phyloP scores from a whole-genome alignment of 139 green algal genomes.

The Bryopsis sp. region DNA sequence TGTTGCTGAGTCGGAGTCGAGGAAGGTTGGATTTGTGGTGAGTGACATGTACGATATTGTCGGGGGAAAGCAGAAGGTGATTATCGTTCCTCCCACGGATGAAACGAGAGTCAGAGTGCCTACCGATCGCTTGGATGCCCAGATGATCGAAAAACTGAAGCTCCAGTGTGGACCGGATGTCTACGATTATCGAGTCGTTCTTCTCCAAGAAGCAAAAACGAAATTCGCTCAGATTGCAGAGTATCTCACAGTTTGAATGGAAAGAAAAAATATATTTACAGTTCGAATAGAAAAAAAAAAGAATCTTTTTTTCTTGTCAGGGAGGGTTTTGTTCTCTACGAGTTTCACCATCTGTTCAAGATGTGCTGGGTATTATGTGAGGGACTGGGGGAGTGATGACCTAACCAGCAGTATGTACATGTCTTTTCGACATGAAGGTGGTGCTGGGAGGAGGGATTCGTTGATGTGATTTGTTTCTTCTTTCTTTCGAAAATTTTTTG shows the following conservation, averaged over 20 bases:
- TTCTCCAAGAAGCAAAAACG: conserved; percentile 10
- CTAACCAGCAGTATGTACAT: too few relatives aligned
- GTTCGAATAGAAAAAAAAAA: too few relatives aligned
- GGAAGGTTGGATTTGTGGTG: conserved; percentile 3
- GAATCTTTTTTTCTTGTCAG: too few relatives aligned
- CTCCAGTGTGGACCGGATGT: background rate
- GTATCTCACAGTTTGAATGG: background rate
- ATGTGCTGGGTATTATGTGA: too few relatives aligned
- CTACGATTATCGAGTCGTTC: conserved; percentile 6
- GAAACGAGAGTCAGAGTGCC: background rate
- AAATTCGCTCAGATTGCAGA: conserved; percentile 14
- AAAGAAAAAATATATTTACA: too few relatives aligned
- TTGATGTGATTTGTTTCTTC: too few relatives aligned
- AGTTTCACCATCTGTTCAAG: too few relatives aligned
- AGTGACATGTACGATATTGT: conserved; percentile 19
- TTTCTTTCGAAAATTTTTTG: too few relatives aligned
- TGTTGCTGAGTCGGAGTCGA: background rate
- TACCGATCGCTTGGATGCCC: background rate
- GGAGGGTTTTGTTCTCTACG: too few relatives aligned
- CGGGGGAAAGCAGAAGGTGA: conserved; percentile 20
- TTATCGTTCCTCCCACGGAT: conserved; percentile 23
- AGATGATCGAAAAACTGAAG: conserved; percentile 3
- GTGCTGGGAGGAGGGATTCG: too few relatives aligned
- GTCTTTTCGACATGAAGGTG: too few relatives aligned
- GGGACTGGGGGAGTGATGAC: too few relatives aligned